These are phyloP conservation scores for Saccharomyces jurei DNA, from an alignment of 805 yeast species.

Conservation along the genomic window DNA sequence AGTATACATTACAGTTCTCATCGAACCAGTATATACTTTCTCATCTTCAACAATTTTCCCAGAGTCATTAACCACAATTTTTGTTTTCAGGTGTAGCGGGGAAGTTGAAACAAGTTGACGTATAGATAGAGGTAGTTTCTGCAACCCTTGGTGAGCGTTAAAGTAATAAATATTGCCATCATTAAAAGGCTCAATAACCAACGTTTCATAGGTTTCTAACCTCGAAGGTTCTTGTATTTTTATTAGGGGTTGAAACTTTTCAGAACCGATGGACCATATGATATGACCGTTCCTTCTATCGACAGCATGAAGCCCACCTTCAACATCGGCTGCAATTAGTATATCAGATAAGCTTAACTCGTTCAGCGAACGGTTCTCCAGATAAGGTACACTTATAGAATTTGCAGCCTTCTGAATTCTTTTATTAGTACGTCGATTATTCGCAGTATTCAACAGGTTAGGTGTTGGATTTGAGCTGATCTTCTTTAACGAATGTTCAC, in stretches of 20 bases:
- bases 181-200: slow-evolving; percentile 87
- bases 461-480: not conserved
- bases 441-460: not conserved
- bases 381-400: slow-evolving; percentile 7
- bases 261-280: slow-evolving; percentile 67
- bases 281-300: slow-evolving; percentile 66
- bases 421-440: not conserved
- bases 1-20: slow-evolving; percentile 67
- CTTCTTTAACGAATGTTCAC: not conserved
- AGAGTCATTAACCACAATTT: slow-evolving; percentile 37
- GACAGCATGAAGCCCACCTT: slow-evolving; percentile 79
- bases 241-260: slow-evolving; percentile 19
- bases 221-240: slow-evolving; percentile 15
- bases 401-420: not conserved
- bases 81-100: slow-evolving; percentile 61
- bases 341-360: slow-evolving; percentile 39
- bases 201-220: slow-evolving; percentile 33
- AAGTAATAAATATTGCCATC: slow-evolving; percentile 82
- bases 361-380: slow-evolving; percentile 10
- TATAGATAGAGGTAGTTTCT: slow-evolving; percentile 73
- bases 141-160: slow-evolving; percentile 63
- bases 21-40: slow-evolving; percentile 79
- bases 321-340: slow-evolving; percentile 69
- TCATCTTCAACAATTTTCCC: slow-evolving; percentile 43
- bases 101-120: slow-evolving; percentile 70